A percentile compares a stretch with the other conserved stretches of the same genome.
phyloP scores from a whole-genome alignment of 2,329 filamentous ascomycete genomes.

The Clarireedia homoeocarpa region DNA sequence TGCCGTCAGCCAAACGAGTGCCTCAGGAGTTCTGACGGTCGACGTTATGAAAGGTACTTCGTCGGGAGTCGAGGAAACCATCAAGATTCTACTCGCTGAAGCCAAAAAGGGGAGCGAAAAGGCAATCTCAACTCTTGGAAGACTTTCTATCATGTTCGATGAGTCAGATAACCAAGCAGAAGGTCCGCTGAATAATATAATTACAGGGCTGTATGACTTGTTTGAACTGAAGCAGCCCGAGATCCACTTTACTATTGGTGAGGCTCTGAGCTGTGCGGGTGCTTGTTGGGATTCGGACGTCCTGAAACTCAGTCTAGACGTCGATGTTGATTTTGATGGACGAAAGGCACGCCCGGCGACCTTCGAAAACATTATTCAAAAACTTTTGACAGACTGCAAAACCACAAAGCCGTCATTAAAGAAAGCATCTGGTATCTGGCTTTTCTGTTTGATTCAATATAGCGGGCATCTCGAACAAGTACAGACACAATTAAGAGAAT shows the following conservation, averaged over 20 bases:
- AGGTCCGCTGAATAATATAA: slow-evolving; percentile 44
- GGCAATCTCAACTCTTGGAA: slow-evolving; percentile 73
- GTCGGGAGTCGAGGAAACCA: slow-evolving; percentile 31
- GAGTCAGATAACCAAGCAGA: slow-evolving; percentile 33
- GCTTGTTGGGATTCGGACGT: slow-evolving; percentile 79
- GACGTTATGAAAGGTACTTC: slow-evolving; percentile 18
- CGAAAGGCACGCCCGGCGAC: slow-evolving; percentile 34
- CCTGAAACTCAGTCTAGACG: slow-evolving; percentile 66
- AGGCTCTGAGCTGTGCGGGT: slow-evolving; percentile 72
- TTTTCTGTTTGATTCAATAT: slow-evolving; percentile 84
- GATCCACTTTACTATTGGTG: slow-evolving; percentile 83
- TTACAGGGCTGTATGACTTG: slow-evolving; percentile 63
- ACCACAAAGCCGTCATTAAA: slow-evolving; percentile 81
- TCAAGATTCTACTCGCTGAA: slow-evolving; percentile 55
- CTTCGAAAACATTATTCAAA: slow-evolving; percentile 45
- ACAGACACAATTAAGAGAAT: slow-evolving; percentile 65
- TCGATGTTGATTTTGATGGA: slow-evolving; percentile 47
- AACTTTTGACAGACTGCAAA: slow-evolving; percentile 68
- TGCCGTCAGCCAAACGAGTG: slow-evolving; percentile 53
- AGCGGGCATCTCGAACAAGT: slow-evolving; percentile 73
- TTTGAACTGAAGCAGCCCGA: slow-evolving; percentile 82
- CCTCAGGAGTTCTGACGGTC: slow-evolving; percentile 43
- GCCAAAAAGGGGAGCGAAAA: slow-evolving; percentile 76
- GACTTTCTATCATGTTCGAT: slow-evolving; percentile 58
- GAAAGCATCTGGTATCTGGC: slow-evolving; percentile 92